Evolutionary conservation across 306 rosid genomes (phyloP).

Genomic region (Psophocarpus tetragonolobus): DNA sequence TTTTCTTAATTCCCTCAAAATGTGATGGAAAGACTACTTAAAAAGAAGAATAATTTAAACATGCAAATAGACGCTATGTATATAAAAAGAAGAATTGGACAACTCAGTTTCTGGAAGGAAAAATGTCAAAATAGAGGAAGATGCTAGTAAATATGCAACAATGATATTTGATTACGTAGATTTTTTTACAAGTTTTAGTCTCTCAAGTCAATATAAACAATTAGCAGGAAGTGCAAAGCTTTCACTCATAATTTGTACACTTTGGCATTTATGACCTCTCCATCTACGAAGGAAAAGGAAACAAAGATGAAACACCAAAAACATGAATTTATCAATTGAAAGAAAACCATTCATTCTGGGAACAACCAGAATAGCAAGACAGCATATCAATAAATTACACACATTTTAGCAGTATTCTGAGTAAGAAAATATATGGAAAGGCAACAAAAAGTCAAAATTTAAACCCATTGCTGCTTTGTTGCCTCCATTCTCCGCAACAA

Average conservation of each 20-base stretch:
- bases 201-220: not conserved
- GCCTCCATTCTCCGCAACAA: slow-evolving; percentile 92
- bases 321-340: slow-evolving; percentile 32
- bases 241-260: slow-evolving; percentile 2
- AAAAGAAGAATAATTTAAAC: too few relatives aligned
- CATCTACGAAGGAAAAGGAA: slow-evolving; percentile 11
- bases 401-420: slow-evolving; percentile 43
- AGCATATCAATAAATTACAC: slow-evolving; percentile 45
- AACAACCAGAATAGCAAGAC: slow-evolving; percentile 42
- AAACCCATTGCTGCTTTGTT: slow-evolving; percentile 80
- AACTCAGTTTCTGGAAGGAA: not conserved
- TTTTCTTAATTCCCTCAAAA: not conserved
- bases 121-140: not conserved
- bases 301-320: slow-evolving; percentile 31
- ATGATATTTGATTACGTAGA: not conserved
- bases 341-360: slow-evolving; percentile 46
- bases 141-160: not conserved
- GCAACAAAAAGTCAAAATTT: not conserved
- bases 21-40: not conserved
- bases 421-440: slow-evolving; percentile 19
- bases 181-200: not conserved
- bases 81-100: slow-evolving; percentile 8
- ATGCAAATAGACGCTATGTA: too few relatives aligned
- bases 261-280: slow-evolving; percentile 28
- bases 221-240: slow-evolving; percentile 10